Evolutionary conservation across 495 filamentous ascomycete genomes (phyloP).

Genomic region (Ascobolus immersus): DNA sequence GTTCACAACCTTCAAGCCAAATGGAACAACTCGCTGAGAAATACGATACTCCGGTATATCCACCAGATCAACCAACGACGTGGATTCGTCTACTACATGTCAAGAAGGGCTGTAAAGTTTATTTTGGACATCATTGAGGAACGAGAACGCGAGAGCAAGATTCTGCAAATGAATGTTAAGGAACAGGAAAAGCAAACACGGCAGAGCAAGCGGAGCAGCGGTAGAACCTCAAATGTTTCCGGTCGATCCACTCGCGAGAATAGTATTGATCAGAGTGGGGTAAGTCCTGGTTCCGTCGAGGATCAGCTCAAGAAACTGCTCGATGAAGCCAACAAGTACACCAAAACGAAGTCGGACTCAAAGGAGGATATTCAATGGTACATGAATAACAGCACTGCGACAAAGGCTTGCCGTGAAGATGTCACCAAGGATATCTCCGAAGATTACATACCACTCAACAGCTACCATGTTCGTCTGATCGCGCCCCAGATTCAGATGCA

Average conservation of each 20-base stretch:
- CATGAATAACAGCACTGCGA: too few relatives aligned
- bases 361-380: conserved; percentile 9
- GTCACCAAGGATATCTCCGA: conserved; percentile 50
- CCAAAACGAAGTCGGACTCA: conserved; percentile 18
- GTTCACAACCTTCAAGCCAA: conserved; percentile 93
- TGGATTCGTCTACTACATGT: conserved; percentile 95
- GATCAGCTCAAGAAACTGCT: conserved; percentile 72
- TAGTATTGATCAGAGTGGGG: conserved; percentile 37
- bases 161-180: too few relatives aligned
- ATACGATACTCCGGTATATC: conserved; percentile 89
- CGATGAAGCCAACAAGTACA: conserved; percentile 59
- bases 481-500: conserved; percentile 93
- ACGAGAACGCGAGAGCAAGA: conserved; percentile 50
- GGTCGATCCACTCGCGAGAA: conserved; percentile 26
- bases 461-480: conserved; percentile 80
- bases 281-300: too few relatives aligned
- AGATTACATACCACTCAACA: conserved; percentile 83
- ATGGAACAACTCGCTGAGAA: conserved; percentile 88
- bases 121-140: conserved; percentile 93
- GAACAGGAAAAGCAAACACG: conserved; percentile 17
- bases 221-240: conserved; percentile 18
- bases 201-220: conserved; percentile 17
- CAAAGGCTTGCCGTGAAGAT: conserved; percentile 25
- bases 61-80: conserved; percentile 90
- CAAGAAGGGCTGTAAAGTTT: conserved; percentile 84